Evolutionary conservation across 2,329 filamentous ascomycete species (phyloP).

Genomic region (Colletotrichum orbiculare): DNA sequence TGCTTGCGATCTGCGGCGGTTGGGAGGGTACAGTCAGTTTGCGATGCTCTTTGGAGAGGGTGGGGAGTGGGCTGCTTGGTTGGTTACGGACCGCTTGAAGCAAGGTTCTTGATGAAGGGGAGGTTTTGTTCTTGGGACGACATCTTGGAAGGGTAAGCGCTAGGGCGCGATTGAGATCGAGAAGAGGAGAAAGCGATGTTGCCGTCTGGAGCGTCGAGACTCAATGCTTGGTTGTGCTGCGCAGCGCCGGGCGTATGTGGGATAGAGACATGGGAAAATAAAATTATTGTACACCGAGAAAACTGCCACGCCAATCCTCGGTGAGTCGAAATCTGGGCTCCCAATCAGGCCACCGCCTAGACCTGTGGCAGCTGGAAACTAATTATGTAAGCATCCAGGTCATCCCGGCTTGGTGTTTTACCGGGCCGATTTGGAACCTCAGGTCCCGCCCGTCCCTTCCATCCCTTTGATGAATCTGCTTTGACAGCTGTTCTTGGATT

Average conservation of each 20-base stretch:
- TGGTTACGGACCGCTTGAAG: slow-evolving; percentile 77
- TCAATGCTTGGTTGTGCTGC: background rate
- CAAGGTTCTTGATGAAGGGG: slow-evolving; percentile 86
- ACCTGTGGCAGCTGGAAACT: background rate
- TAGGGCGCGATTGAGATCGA: no score
- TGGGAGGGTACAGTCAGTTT: background rate
- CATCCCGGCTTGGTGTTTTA: slow-evolving; percentile 4
- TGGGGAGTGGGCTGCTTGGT: slow-evolving; percentile 1
- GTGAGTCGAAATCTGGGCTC: slow-evolving; percentile 9
- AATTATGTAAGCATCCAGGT: no score
- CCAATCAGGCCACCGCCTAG: slow-evolving; percentile 28
- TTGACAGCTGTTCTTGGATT: no score
- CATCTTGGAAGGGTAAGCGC: slow-evolving; percentile 43
- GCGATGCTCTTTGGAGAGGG: slow-evolving; percentile 1
- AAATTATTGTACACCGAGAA: slow-evolving; percentile 38
- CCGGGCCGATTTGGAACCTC: background rate
- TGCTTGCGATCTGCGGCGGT: slow-evolving; percentile 74
- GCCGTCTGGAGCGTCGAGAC: no score
- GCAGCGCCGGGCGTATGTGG: slow-evolving; percentile 3
- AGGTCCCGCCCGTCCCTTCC: no score
- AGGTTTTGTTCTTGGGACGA: slow-evolving; percentile 60
- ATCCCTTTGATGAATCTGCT: no score
- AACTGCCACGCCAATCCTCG: slow-evolving; percentile 33
- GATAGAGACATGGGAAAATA: slow-evolving; percentile 30
- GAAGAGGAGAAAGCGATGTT: no score